Evolutionary conservation across 1,284 basidiomycete species (phyloP), one percentile per base, ranked within the genome.

Genomic region (Jaminaea rosea): DNA sequence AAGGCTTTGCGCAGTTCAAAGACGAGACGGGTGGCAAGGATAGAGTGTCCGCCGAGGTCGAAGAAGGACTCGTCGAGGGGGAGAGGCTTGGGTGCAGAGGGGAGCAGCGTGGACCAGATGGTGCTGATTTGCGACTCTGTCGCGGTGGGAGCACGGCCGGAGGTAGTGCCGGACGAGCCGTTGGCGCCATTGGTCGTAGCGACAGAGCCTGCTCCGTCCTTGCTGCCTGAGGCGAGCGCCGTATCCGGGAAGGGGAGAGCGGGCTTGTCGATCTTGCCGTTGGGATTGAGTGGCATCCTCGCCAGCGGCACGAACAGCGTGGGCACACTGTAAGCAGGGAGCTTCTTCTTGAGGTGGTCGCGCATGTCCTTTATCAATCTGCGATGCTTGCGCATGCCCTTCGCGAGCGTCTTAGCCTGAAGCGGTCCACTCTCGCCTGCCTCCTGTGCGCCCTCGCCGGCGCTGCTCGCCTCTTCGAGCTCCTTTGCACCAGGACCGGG

Each of bases 191-290:
- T 15, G 17, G 50, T 46, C 29, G 65, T 59, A 26, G 71, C 57
- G 23, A 61, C 56, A 13, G 69, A 53, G 24, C 65, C 58, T 10
- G 73, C 58, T 3, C 69, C 53, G 6, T 71, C 66, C 58, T 66
- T 76, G 53, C 59, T 77, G 39, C 49, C 36, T 71, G 26, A 77
- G 63, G 23, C 77, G 52, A 89, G 84, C 2, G 85, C 88, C 1
- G 94, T 98, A 76, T 99, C 94, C 1, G 94, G 94, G 85, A 98
- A 99, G 13, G 94, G 94, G 46, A 98, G 82, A 0, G 90, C 88
- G 0, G 94, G 93, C 75, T 98, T 98, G 79, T 99, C 94, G 73
- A 99, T 87, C 78, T 98, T 99, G 58, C 94, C 94, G 74, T 98
- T 98, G 3, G 94, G 94, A 74, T 97, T 99, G 48, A 99, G 81